Conservation (phyloP, 495 filamentous ascomycete genomes). For the Lasiosphaeria ovina region DNA sequence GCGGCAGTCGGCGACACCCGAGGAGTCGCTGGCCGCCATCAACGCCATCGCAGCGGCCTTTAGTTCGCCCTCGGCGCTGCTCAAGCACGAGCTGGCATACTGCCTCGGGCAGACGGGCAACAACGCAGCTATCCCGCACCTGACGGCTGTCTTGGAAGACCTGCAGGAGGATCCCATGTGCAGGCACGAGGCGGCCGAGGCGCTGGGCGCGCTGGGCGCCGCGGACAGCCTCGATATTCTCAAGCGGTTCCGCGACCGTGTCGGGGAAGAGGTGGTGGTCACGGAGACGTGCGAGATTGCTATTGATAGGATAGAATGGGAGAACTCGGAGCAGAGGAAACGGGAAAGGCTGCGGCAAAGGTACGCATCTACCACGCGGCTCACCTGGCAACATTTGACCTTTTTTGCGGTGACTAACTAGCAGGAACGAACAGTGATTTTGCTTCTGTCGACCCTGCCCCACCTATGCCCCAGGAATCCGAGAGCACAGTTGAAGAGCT, state of each 20-base stretch:
- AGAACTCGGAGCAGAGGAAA: conserved; percentile 68
- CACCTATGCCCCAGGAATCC: conserved; percentile 68
- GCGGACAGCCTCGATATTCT: conserved; percentile 67
- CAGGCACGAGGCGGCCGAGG: conserved; percentile 94
- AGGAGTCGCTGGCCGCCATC: conserved; percentile 70
- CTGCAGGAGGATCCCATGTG: conserved; percentile 86
- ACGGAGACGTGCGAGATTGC: conserved; percentile 96
- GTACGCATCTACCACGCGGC: conserved; percentile 41
- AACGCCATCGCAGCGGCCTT: conserved; percentile 91
- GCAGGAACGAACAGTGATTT: conserved; percentile 66
- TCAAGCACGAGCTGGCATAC: conserved; percentile 96
- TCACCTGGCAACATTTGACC: no score
- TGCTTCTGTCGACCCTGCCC: conserved; percentile 92
- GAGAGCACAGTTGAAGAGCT: conserved; percentile 69
- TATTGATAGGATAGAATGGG: conserved; percentile 91
- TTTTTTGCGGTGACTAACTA: conserved; percentile 10
- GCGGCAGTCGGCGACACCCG: conserved; percentile 58
- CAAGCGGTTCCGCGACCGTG: conserved; percentile 65
- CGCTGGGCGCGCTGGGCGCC: conserved; percentile 84
- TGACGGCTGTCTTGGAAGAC: conserved; percentile 77
- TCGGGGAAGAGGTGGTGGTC: conserved; percentile 72
- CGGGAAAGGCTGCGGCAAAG: conserved; percentile 74
- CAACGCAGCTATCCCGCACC: conserved; percentile 64
- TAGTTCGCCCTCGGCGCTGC: conserved; percentile 73
- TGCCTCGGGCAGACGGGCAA: conserved; percentile 91